These are phyloP conservation scores for Taiwanofungus camphoratus DNA, from an alignment of 1,284 basidiomycete species.

Conservation along the genomic window DNA sequence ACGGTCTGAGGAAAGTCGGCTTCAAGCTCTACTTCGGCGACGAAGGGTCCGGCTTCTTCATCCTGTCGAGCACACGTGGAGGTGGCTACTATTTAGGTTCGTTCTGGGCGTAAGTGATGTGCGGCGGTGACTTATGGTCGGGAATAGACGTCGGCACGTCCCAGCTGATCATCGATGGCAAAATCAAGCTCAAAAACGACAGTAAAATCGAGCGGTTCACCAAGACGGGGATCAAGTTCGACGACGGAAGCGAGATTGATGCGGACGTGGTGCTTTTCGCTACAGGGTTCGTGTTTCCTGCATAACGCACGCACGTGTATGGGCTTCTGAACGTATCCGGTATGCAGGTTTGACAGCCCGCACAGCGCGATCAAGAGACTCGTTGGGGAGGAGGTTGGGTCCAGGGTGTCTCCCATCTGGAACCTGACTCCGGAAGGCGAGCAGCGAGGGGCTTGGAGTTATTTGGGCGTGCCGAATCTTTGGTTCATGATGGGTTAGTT, in stretches of 20 bases:
- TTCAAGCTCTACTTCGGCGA: slow-evolving; percentile 54
- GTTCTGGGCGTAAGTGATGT: too few species aligned
- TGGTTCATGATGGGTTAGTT: slow-evolving; percentile 55
- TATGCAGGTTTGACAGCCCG: slow-evolving; percentile 34
- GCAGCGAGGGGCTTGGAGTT: slow-evolving; percentile 43
- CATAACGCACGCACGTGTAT: too few species aligned
- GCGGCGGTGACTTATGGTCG: too few species aligned
- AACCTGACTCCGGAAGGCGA: slow-evolving; percentile 54
- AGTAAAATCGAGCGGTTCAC: slow-evolving; percentile 50
- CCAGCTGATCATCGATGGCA: slow-evolving; percentile 59
- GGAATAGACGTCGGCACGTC: slow-evolving; percentile 60
- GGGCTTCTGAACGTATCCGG: too few species aligned
- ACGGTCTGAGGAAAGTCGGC: slow-evolving; percentile 51
- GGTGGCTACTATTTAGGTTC: slow-evolving; percentile 41
- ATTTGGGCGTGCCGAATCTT: slow-evolving; percentile 43
- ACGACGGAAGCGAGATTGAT: slow-evolving; percentile 55
- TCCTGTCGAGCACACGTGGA: slow-evolving; percentile 33
- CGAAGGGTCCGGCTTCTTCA: slow-evolving; percentile 47
- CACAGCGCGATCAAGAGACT: slow-evolving; percentile 37
- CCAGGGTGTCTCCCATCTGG: slow-evolving; percentile 47
- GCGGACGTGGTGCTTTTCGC: slow-evolving; percentile 69
- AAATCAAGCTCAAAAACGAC: slow-evolving; percentile 72
- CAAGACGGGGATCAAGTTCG: slow-evolving; percentile 53
- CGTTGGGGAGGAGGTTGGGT: slow-evolving; percentile 42
- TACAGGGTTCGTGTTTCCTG: slow-evolving; percentile 44